phyloP scores from a whole-genome alignment of 2,329 filamentous ascomycete species.

The Talaromyces albobiverticillius region DNA sequence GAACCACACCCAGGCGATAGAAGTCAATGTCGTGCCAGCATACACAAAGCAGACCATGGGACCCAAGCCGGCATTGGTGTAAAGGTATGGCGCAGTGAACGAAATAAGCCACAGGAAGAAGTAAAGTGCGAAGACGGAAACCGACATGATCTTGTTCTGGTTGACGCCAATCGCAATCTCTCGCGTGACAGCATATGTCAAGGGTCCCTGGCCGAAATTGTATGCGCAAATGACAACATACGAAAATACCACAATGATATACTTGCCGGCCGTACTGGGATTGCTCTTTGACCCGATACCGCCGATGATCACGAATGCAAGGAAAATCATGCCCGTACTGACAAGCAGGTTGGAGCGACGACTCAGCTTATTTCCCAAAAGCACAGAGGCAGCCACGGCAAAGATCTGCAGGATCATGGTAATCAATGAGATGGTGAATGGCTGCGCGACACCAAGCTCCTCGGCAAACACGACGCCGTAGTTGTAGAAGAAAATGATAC shows the following conservation, averaged over 20 bases:
- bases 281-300: background rate
- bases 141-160: constrained; percentile 10
- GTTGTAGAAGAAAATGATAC: constrained; percentile 8
- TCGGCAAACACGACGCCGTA: constrained; percentile 9
- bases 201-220: constrained; percentile 5
- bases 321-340: constrained; percentile 7
- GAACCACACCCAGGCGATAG: constrained; percentile 5
- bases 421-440: constrained; percentile 3
- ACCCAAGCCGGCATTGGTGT: constrained; percentile 2
- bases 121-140: constrained; percentile 4
- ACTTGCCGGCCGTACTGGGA: background rate
- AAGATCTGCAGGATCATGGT: constrained; percentile 9
- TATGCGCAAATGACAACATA: constrained; percentile 8
- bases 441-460: constrained; percentile 1
- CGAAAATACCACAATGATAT: constrained; percentile 7
- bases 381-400: background rate
- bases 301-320: constrained; percentile 6
- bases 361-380: background rate
- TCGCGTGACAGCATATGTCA: constrained; percentile 5
- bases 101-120: constrained; percentile 5
- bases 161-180: constrained; percentile 5
- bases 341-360: constrained; percentile 2
- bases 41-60: constrained; percentile 10
- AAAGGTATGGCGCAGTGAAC: constrained; percentile 4
- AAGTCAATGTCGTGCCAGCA: constrained; percentile 4